phyloP scores from a whole-genome alignment of 768 basidiomycete genomes.

The Suillus ampliporus region DNA sequence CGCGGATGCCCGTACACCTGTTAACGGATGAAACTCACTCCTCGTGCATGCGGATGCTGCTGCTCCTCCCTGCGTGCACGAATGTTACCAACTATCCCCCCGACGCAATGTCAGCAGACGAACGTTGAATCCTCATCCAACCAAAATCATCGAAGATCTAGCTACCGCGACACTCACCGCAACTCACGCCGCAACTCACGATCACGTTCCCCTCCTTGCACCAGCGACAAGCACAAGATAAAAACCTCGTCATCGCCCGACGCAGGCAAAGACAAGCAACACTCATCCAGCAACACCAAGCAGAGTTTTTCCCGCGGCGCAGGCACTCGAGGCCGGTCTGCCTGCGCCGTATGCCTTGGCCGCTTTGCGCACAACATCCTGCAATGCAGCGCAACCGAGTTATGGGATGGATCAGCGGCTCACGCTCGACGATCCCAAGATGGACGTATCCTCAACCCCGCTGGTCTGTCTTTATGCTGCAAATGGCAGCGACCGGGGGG shows the following conservation, averaged over 20 bases:
- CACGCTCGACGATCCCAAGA: constrained; percentile 23
- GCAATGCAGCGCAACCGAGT: constrained; percentile 19
- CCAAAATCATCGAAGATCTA: not conserved
- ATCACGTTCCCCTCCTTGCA: accelerated
- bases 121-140: too few relatives aligned
- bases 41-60: too few relatives aligned
- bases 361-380: constrained; percentile 29
- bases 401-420: constrained; percentile 30
- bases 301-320: not conserved
- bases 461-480: constrained; percentile 36
- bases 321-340: not conserved
- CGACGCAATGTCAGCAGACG: too few relatives aligned
- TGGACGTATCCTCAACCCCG: constrained; percentile 25
- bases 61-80: too few relatives aligned
- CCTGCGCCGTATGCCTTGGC: constrained; percentile 43
- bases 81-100: too few relatives aligned
- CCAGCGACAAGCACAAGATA: accelerated
- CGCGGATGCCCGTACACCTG: too few relatives aligned
- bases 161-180: not conserved
- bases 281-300: not conserved
- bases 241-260: too few relatives aligned
- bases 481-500: constrained; percentile 38
- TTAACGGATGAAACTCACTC: too few relatives aligned
- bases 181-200: not conserved
- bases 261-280: not conserved